These are phyloP conservation scores for Malassezia furfur DNA, from an alignment of 1,284 basidiomycete genomes.

Conservation along the genomic window DNA sequence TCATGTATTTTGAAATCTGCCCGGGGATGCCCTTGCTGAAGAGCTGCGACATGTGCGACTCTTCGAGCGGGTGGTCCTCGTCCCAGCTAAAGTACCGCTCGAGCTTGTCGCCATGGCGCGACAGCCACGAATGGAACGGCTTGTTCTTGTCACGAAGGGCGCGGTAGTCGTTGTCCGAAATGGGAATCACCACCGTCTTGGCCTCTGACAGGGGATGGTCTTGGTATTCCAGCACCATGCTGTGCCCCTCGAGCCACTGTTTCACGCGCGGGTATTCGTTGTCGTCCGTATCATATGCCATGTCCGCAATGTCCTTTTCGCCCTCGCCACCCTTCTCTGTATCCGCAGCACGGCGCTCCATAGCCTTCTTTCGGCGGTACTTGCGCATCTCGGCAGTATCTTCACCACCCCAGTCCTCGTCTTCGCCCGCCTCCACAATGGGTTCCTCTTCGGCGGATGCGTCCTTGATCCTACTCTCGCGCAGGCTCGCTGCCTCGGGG, in stretches of 20 bases:
- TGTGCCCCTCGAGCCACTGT: slow-evolving; percentile 42
- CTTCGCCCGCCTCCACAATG: not conserved
- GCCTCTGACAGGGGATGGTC: slow-evolving; percentile 28
- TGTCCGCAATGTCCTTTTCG: slow-evolving; percentile 13
- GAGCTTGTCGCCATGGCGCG: slow-evolving; percentile 4
- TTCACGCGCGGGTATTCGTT: slow-evolving; percentile 27
- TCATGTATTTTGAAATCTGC: not conserved
- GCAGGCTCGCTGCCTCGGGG: not conserved
- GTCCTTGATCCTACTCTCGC: not conserved
- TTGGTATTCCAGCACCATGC: slow-evolving; percentile 40
- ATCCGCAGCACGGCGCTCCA: not conserved
- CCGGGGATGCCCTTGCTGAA: not conserved
- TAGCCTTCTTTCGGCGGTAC: slow-evolving; percentile 23
- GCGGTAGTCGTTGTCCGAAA: slow-evolving; percentile 29
- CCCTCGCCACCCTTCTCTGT: not conserved
- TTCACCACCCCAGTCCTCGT: slow-evolving; percentile 42
- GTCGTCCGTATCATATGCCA: slow-evolving; percentile 8
- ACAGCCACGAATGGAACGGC: slow-evolving; percentile 15
- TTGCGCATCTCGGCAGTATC: slow-evolving; percentile 31
- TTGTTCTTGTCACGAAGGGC: slow-evolving; percentile 20
- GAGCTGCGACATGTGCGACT: not conserved
- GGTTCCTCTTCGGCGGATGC: not conserved
- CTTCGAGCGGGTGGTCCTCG: not conserved
- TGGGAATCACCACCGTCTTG: slow-evolving; percentile 31
- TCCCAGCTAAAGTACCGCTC: not conserved